Conservation (phyloP, 2,329 filamentous ascomycete genomes). For the Cladorrhinum sp. region DNA sequence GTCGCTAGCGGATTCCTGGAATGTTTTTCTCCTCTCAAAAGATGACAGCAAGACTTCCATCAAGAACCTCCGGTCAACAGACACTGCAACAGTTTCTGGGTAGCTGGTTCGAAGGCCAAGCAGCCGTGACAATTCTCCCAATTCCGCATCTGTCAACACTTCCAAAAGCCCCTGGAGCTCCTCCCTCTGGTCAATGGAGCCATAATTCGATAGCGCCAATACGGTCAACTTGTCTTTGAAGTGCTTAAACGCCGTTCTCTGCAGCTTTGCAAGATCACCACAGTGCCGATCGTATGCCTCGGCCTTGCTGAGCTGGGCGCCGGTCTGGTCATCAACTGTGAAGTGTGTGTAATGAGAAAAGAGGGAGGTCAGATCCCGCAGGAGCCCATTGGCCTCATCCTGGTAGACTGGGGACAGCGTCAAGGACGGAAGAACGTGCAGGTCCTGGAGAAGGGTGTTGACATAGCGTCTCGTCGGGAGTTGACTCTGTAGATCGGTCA, state of each 20-base stretch:
- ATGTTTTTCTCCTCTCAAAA: constrained; percentile 75
- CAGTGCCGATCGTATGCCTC: constrained; percentile 82
- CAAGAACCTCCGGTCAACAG: constrained; percentile 60
- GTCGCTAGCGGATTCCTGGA: constrained; percentile 72
- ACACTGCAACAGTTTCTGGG: constrained; percentile 65
- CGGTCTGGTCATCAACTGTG: constrained; percentile 86
- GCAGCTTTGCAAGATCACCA: constrained; percentile 70
- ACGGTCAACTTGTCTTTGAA: constrained; percentile 92
- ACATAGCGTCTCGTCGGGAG: constrained; percentile 91
- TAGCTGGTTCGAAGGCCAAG: constrained; percentile 82
- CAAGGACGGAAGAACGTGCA: constrained; percentile 77
- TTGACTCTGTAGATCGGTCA: constrained; percentile 89
- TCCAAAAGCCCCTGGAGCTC: constrained; percentile 77
- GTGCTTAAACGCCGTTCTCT: constrained; percentile 72
- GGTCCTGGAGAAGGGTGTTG: constrained; percentile 80
- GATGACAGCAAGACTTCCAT: constrained; percentile 70
- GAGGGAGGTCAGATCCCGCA: constrained; percentile 78
- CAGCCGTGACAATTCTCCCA: constrained; percentile 63
- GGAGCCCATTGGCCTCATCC: constrained; percentile 68
- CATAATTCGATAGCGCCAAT: constrained; percentile 87
- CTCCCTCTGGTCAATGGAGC: constrained; percentile 73
- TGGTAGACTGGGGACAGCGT: constrained; percentile 75
- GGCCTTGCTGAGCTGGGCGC: constrained; percentile 66
- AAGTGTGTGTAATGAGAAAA: constrained; percentile 86
- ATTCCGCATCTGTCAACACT: constrained; percentile 69